Evolutionary conservation across 306 rosid species (phyloP).

Genomic region (Myrica gale): DNA sequence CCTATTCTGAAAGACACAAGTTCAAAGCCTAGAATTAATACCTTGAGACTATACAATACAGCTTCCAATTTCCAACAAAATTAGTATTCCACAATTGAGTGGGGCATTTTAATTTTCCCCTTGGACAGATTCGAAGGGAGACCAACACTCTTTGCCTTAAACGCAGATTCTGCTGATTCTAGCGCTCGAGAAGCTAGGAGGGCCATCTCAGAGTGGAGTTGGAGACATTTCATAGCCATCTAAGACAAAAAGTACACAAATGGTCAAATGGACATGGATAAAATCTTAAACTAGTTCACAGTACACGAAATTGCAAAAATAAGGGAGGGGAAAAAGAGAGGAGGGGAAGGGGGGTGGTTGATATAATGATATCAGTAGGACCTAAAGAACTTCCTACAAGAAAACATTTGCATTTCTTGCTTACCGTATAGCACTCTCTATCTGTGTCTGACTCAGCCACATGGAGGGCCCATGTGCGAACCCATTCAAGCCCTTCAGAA

Average conservation of each 20-base stretch:
- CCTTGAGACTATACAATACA: neutral
- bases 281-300: conserved; percentile 7
- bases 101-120: conserved; percentile 64
- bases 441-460: conserved; percentile 82
- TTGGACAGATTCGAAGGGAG: conserved; percentile 55
- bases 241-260: conserved; percentile 13
- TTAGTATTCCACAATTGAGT: conserved; percentile 35
- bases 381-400: too few species aligned
- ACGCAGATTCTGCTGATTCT: conserved; percentile 59
- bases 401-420: conserved; percentile 19
- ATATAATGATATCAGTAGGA: neutral
- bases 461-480: conserved; percentile 75
- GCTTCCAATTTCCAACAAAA: neutral
- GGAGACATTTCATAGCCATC: conserved; percentile 87
- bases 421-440: conserved; percentile 84
- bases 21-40: conserved; percentile 14
- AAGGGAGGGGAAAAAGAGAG: neutral
- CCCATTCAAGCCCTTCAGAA: conserved; percentile 87
- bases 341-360: neutral
- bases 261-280: neutral
- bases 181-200: conserved; percentile 84
- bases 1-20: neutral
- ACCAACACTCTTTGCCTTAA: conserved; percentile 37
- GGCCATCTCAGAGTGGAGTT: conserved; percentile 96
- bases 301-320: neutral